phyloP scores from a whole-genome alignment of 2,329 filamentous ascomycete genomes.

The Coniochaeta hoffmannii region DNA sequence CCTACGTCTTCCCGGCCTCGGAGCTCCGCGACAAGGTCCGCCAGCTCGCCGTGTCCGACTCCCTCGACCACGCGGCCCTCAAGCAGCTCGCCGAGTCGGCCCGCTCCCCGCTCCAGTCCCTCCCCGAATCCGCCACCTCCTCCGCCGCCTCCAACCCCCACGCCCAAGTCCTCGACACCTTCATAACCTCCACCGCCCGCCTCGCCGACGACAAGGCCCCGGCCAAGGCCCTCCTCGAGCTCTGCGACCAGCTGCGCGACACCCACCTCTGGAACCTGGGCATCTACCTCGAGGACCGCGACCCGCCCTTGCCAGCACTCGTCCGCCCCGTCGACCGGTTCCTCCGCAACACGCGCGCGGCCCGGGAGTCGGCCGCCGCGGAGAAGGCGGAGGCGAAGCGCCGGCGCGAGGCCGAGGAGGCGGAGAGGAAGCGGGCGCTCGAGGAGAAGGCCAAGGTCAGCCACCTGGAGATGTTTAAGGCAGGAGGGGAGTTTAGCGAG shows the following conservation, averaged over 20 bases:
- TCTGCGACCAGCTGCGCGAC: slow-evolving; percentile 60
- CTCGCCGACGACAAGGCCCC: slow-evolving; percentile 35
- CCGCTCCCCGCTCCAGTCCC: slow-evolving; percentile 3
- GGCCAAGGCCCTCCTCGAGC: slow-evolving; percentile 52
- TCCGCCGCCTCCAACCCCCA: slow-evolving; percentile 13
- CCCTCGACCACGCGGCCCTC: slow-evolving; percentile 18
- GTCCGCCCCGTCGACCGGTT: slow-evolving; percentile 56
- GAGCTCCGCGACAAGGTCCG: slow-evolving; percentile 28
- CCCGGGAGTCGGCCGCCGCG: slow-evolving; percentile 42
- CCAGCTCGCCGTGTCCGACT: slow-evolving; percentile 30
- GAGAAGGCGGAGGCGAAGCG: slow-evolving; percentile 37
- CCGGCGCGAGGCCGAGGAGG: slow-evolving; percentile 22
- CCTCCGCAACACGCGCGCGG: slow-evolving; percentile 44
- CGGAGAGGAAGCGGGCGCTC: slow-evolving; percentile 33
- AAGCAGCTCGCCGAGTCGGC: slow-evolving; percentile 11
- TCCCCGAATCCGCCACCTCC: slow-evolving; percentile 3
- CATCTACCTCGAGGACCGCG: slow-evolving; percentile 65
- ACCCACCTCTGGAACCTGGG: slow-evolving; percentile 56
- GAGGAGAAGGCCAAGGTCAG: slow-evolving; percentile 20
- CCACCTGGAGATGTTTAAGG: slow-evolving; percentile 24
- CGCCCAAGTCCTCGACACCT: slow-evolving; percentile 21
- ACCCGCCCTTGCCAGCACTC: slow-evolving; percentile 47
- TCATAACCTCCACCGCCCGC: slow-evolving; percentile 33
- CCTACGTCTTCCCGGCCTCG: slow-evolving; percentile 50
- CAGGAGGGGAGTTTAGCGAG: slow-evolving; percentile 48